Evolutionary conservation across 2,329 filamentous ascomycete genomes (phyloP), one percentile per base, ranked within the genome.

Genomic region (Verticillium isaacii): DNA sequence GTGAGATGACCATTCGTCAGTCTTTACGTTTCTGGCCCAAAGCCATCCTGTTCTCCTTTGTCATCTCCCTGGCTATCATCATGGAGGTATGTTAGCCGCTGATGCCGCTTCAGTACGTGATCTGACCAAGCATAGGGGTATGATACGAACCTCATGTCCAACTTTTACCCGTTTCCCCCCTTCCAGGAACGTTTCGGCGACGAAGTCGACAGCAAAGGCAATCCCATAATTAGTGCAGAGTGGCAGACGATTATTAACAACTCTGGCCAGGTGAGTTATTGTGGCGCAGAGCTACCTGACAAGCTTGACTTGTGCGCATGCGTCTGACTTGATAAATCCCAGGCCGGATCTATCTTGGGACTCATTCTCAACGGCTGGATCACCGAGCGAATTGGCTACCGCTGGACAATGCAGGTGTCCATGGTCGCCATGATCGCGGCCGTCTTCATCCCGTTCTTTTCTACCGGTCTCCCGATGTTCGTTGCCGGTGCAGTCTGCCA

Each of bases 391-490:
- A 71, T 69, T 45, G 77, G 77, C 4, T 76, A 79, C 58, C 75
- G 78, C 55, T 72, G 70, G 59, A 77, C 80, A 0, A 73, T 82
- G 66, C 75, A 82, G 50, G 62, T 67, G 34, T 73, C 73, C 60
- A 71, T 73, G 50, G 71, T 73, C 65, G 78, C 75, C 1, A 73
- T 82, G 59, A 70, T 82, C 34, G 73, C 64, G 1, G 72, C 75
- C 1, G 68, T 82, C 50, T 63, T 45, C 4, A 52, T 67, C 67
- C 62, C 76, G 73, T 65, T 72, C 2, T 66, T 66, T 14, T 77
- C 78, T 61, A 77, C 82, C 32, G 78, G 76, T 59, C 62, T 79
- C 5, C 68, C 72, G 7, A 79, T 81, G 63, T 80, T 80, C 58
- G 75, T 77, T 0, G 64, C 69, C 4, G 72, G 69, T 37, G 67